phyloP scores from a whole-genome alignment of 2,329 filamentous ascomycete genomes.

The Penicillium digitatum region DNA sequence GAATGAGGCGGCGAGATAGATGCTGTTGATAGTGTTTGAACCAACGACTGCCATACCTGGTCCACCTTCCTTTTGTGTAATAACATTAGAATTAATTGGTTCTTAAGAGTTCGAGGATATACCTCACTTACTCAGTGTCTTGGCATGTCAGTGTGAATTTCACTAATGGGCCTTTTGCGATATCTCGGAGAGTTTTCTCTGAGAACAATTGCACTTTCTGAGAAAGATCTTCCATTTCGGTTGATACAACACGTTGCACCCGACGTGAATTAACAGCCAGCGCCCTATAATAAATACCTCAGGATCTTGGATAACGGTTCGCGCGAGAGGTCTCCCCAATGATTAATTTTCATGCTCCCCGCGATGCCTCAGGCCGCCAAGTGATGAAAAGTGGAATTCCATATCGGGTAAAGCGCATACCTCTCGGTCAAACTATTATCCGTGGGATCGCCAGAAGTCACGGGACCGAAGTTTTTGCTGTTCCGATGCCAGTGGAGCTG shows the following conservation, averaged over 20 bases:
- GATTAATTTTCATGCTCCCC: slow-evolving; percentile 25
- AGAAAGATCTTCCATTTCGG: slow-evolving; percentile 32
- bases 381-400: slow-evolving; percentile 22
- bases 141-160: slow-evolving; percentile 32
- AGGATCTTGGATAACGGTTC: slow-evolving; percentile 1
- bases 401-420: slow-evolving; percentile 20
- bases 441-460: slow-evolving; percentile 24
- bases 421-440: slow-evolving; percentile 23
- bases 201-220: slow-evolving; percentile 35
- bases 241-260: slow-evolving; percentile 9
- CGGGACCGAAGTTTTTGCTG: slow-evolving; percentile 42
- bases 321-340: slow-evolving; percentile 4
- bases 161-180: slow-evolving; percentile 36
- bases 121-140: slow-evolving; percentile 31
- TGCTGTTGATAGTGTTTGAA: slow-evolving; percentile 40
- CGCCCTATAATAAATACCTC: slow-evolving; percentile 14
- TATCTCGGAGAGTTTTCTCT: slow-evolving; percentile 32
- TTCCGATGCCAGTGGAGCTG: slow-evolving; percentile 24
- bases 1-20: slow-evolving; percentile 40
- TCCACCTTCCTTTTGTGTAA: slow-evolving; percentile 28
- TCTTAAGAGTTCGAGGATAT: background rate
- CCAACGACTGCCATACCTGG: slow-evolving; percentile 39
- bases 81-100: slow-evolving; percentile 4
- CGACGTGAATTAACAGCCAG: slow-evolving; percentile 23
- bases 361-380: slow-evolving; percentile 21